Percentiles rank a stretch among this genome's conserved stretches.
Evolutionary conservation across 2,329 filamentous ascomycete species (phyloP).

Genomic region (Xylaria arbuscula): DNA sequence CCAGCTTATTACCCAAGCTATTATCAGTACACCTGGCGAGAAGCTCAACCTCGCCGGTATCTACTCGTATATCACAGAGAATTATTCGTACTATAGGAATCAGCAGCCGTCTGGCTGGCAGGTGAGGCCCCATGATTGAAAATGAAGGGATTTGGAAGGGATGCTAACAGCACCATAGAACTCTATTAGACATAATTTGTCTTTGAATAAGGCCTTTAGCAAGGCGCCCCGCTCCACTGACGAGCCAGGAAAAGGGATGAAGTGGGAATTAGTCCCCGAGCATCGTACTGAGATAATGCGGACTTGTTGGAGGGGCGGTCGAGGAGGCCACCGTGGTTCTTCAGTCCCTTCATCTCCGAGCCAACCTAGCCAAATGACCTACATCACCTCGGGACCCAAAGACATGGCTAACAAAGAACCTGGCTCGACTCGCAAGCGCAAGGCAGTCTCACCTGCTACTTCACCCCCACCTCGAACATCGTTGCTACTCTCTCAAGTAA

Average conservation of each 20-base stretch:
- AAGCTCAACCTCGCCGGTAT: constrained; percentile 93
- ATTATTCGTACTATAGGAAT: constrained; percentile 93
- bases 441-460: constrained; percentile 62
- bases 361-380: constrained; percentile 66
- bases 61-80: constrained; percentile 90
- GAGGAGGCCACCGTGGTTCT: constrained; percentile 73
- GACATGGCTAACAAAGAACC: constrained; percentile 65
- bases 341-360: constrained; percentile 76
- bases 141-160: not conserved
- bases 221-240: constrained; percentile 93
- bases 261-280: constrained; percentile 93
- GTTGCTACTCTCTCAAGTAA: constrained; percentile 64
- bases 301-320: constrained; percentile 71
- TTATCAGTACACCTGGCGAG: constrained; percentile 85
- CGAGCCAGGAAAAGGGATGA: constrained; percentile 98
- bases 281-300: constrained; percentile 88
- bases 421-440: constrained; percentile 66
- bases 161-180: constrained; percentile 67
- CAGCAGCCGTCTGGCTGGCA: constrained; percentile 85
- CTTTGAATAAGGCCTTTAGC: constrained; percentile 92
- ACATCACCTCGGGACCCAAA: constrained; percentile 68
- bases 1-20: constrained; percentile 96
- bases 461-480: constrained; percentile 67
- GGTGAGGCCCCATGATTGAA: constrained; percentile 60
- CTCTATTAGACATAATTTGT: constrained; percentile 95